Evolutionary conservation across 2,329 filamentous ascomycete species (phyloP).

Genomic region (Fusarium tricinctum): DNA sequence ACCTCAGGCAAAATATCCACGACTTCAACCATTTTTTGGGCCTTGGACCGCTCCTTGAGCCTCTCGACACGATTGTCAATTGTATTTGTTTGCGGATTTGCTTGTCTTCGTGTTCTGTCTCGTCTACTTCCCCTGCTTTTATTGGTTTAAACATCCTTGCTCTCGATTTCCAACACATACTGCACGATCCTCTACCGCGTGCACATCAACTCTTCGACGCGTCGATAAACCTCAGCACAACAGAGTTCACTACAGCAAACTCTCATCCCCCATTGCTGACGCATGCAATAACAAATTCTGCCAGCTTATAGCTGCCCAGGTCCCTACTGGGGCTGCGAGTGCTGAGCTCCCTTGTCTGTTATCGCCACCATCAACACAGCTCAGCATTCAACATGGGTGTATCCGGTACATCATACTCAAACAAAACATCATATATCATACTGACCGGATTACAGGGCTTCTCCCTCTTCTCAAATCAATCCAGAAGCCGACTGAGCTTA

Average conservation of each 20-base stretch:
- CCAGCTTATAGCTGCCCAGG: constrained; percentile 39
- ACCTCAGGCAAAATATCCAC: constrained; percentile 34
- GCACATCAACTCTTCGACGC: constrained; percentile 41
- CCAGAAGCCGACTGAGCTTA: constrained; percentile 87
- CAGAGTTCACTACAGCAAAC: constrained; percentile 17
- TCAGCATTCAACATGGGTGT: constrained; percentile 54
- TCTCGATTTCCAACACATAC: constrained; percentile 13
- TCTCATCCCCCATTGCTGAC: constrained; percentile 37
- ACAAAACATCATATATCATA: not conserved
- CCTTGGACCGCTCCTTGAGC: constrained; percentile 16
- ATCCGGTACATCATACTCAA: constrained; percentile 48
- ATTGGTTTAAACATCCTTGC: constrained; percentile 6
- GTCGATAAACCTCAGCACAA: constrained; percentile 24
- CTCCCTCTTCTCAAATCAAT: constrained; percentile 96
- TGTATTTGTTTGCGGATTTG: constrained; percentile 17
- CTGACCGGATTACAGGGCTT: constrained; percentile 71
- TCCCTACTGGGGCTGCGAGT: constrained; percentile 40
- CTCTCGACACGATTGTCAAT: constrained; percentile 8
- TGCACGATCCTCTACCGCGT: constrained; percentile 44
- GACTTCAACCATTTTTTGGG: constrained; percentile 25
- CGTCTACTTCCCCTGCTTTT: not conserved
- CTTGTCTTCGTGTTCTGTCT: not conserved
- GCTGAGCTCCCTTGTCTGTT: constrained; percentile 22
- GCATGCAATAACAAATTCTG: constrained; percentile 24
- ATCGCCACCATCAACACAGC: constrained; percentile 27